These are phyloP conservation scores for Diaporthe ilicicola DNA, from an alignment of 2,329 filamentous ascomycete genomes.

Conservation along the genomic window DNA sequence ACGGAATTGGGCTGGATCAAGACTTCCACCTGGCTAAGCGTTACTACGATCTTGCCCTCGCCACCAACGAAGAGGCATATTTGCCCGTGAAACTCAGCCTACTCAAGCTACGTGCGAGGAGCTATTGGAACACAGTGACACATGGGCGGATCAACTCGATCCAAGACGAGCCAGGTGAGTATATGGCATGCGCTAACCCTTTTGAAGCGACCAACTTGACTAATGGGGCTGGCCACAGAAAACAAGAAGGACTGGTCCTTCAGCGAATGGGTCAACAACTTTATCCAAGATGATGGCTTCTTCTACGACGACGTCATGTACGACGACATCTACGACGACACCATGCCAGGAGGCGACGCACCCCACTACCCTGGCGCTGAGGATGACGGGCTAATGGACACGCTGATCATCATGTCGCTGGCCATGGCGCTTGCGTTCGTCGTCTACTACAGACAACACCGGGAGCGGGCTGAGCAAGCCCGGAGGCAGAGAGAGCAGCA, in stretches of 20 bases:
- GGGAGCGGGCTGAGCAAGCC: conserved; percentile 62
- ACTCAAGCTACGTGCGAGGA: conserved; percentile 82
- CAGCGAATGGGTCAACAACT: conserved; percentile 86
- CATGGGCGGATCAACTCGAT: conserved; percentile 93
- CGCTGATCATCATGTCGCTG: conserved; percentile 81
- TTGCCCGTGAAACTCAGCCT: conserved; percentile 90
- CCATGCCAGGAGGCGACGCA: conserved; percentile 66
- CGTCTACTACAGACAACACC: conserved; percentile 81
- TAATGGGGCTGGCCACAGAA: conserved; percentile 55
- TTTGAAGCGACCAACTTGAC: conserved; percentile 13
- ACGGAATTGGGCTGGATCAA: conserved; percentile 89
- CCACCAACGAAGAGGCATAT: conserved; percentile 93
- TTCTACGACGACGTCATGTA: conserved; percentile 69
- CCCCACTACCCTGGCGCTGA: conserved; percentile 63
- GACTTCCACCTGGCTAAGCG: conserved; percentile 97
- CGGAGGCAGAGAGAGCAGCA: conserved; percentile 39
- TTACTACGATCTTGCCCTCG: conserved; percentile 91
- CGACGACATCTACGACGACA: conserved; percentile 63
- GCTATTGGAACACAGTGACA: conserved; percentile 94
- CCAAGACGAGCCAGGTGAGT: conserved; percentile 83
- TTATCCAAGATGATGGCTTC: conserved; percentile 75
- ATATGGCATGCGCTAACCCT: background rate
- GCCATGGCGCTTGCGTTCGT: conserved; percentile 78
- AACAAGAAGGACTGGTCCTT: conserved; percentile 78
- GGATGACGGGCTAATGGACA: conserved; percentile 85